phyloP scores from a whole-genome alignment of 345 rosid genomes.

The Gynandropsis gynandra region DNA sequence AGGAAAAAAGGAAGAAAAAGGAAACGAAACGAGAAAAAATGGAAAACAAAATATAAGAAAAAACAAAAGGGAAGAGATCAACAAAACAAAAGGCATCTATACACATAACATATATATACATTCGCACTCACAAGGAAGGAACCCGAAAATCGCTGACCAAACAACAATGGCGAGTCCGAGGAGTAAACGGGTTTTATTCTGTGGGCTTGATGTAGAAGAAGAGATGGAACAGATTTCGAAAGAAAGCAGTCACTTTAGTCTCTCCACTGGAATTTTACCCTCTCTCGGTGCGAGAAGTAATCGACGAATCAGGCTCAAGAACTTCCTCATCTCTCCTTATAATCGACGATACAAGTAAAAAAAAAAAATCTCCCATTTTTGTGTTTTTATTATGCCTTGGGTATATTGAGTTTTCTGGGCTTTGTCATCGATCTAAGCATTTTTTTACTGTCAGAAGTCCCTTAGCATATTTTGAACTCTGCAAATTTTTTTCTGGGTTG shows the following conservation, averaged over 20 bases:
- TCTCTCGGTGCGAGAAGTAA: slow-evolving; percentile 86
- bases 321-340: slow-evolving; percentile 64
- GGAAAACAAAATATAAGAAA: too few relatives aligned
- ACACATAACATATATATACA: too few relatives aligned
- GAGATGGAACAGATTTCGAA: slow-evolving; percentile 73
- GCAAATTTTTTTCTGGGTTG: too few relatives aligned
- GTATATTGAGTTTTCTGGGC: not conserved
- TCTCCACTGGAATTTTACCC: slow-evolving; percentile 75
- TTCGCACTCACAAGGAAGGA: too few relatives aligned
- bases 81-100: too few relatives aligned
- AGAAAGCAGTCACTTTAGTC: slow-evolving; percentile 83
- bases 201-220: slow-evolving; percentile 55
- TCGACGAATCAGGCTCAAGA: slow-evolving; percentile 59
- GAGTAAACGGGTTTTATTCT: slow-evolving; percentile 34
- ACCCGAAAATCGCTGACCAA: too few relatives aligned
- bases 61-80: too few relatives aligned
- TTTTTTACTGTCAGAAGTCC: not conserved
- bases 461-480: too few relatives aligned
- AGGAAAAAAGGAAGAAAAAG: too few relatives aligned
- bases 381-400: not conserved
- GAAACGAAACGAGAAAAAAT: too few relatives aligned
- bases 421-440: not conserved
- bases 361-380: slow-evolving; percentile 1
- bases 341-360: slow-evolving; percentile 72
- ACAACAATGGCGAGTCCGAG: too few relatives aligned